Evolutionary conservation across 495 filamentous ascomycete species (phyloP), one percentile per base, ranked within the genome.

Genomic region (Talaromyces thailandensis): DNA sequence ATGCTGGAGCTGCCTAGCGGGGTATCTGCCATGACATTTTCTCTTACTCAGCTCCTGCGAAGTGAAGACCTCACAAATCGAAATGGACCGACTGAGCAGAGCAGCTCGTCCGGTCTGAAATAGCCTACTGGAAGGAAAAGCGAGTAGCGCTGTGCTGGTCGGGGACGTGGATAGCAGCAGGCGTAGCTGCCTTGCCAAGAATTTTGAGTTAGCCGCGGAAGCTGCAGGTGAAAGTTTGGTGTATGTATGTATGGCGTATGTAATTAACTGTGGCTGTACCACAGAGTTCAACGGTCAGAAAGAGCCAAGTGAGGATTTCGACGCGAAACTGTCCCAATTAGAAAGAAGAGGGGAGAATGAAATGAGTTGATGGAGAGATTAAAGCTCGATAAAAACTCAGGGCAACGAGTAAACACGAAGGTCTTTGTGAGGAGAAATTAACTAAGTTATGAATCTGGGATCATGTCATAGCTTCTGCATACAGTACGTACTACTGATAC

Each of bases 11-110:
- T 77, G 66, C 76, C 75, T 77, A 76, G 76, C 73, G 76, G 77
- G 77, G 77, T 70, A 76, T 66, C 74, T 71, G 74, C 77, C 77
- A 80, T 78, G 69, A 72, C 77, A 80, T 79, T 77, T 65, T 58
- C 62, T 25, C 45, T 58, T 35, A n/a, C 43, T 50, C 40, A 21
- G 25, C 43, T 48, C 25, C 37, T 24, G 40, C 43, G 26, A 25
- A 32, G 21, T 26, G 25, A 26, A 35, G 12, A 16, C 12, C 4
- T 32, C 26, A 57, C 26, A 9, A n/a, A n/a, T 57, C 16, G 26
- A 35, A 25, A 57, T n/a, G 26, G 28, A 56, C 16, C 26, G 23
- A 56, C 25, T 56, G 52, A 57, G 28, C 23, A 25, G 51, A 28
- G 23, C 26, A 28, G 12, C 51, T 28, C 23, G 51, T 55, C 51